A percentile compares a stretch with the other conserved stretches of the same genome.
Evolutionary conservation across 805 yeast genomes (phyloP).

Genomic region (Saturnispora mendoncae): DNA sequence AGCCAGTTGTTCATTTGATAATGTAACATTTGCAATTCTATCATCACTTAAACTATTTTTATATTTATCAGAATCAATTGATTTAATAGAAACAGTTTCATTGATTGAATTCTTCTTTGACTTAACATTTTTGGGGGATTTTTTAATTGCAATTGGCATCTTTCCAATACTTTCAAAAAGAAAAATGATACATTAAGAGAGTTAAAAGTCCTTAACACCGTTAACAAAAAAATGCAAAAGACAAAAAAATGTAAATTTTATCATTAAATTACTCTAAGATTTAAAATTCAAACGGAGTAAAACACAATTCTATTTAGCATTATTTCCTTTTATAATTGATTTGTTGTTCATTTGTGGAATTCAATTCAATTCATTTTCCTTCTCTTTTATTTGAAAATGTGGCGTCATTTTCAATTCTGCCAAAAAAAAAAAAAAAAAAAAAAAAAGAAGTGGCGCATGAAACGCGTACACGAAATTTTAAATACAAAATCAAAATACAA

Average conservation of each 20-base stretch:
- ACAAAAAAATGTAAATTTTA: neutral
- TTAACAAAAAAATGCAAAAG: neutral
- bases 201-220: conserved; percentile 6
- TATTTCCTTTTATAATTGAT: no score
- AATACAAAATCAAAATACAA: no score
- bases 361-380: no score
- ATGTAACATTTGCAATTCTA: conserved; percentile 28
- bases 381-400: no score
- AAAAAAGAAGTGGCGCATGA: conserved; percentile 3
- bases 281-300: no score
- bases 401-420: no score
- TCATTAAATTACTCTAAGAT: no score
- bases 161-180: no score
- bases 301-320: no score
- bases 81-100: neutral
- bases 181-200: neutral
- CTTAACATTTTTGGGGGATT: neutral
- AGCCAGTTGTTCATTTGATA: conserved; percentile 31
- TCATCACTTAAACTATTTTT: conserved; percentile 18
- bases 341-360: no score
- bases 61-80: conserved; percentile 2
- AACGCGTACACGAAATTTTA: neutral
- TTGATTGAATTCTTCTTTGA: neutral
- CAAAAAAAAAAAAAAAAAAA: no score
- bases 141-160: neutral